Base-by-base conservation (phyloP, 148 eudicot genomes). In the Chenopodium quinoa region DNA sequence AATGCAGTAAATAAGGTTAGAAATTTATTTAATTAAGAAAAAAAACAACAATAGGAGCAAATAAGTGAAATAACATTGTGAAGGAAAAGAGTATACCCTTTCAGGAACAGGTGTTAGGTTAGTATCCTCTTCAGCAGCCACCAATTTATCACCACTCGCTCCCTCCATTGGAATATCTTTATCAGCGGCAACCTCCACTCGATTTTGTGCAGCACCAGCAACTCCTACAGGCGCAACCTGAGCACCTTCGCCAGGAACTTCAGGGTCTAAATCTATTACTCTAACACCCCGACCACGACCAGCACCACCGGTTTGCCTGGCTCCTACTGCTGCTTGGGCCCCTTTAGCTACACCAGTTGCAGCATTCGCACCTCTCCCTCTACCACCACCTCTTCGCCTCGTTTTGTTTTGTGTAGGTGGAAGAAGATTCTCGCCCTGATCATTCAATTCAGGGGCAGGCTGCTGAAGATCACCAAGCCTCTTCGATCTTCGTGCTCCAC, bases 401-500 rank as follows among this genome's bases (percentile, higher is more conserved):
- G 93, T 88, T 87, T 89, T 90, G 85, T 86, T 90, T 73, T 88
- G 97, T 72, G 91, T 82, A 47, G 94, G 95, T 69, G 88, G 84
- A 65, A 83, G 68, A 64, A 80, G 82, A 80, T 90, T 91, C 62
- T 90, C 97, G 17, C 82, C 88, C 84, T 90, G 94, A 54, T 84
- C 88, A 85, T 86, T 87, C 74, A 89, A 88, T 84, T 91, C 92
- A 85, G 91, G 89, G 77, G 91, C 86, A 89, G 95, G 89, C 85
- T 81, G 90, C 85, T 94, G 98, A 82, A 91, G 94, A 87, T 94
- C 98, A 88, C 94, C 93, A 73, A 94, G 87, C 87, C 98, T 89
- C 90, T 93, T 94, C 65, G 97, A 94, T 90, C 97, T 91, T 87
- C 98, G 88, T 60, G 98, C 97, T 91, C 97, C 95, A 84, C 98